phyloP scores from a whole-genome alignment of 202 grass and related monocot genomes.

The Cymbopogon flexuosus region DNA sequence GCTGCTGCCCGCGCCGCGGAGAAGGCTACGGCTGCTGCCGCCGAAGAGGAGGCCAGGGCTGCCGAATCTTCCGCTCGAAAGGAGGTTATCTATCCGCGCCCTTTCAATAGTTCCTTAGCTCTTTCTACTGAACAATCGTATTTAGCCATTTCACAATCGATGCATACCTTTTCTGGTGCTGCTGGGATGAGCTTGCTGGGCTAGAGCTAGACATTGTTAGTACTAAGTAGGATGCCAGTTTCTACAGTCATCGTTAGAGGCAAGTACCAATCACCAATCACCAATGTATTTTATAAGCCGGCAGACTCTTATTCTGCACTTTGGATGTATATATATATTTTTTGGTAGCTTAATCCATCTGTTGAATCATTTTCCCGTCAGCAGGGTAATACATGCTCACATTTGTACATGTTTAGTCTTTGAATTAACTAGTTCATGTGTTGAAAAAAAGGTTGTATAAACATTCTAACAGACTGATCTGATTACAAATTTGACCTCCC shows the following conservation, averaged over 20 bases:
- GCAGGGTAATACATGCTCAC: background rate
- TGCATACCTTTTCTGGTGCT: background rate
- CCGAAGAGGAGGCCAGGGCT: constrained; percentile 38
- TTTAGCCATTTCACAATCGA: background rate
- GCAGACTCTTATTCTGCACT: background rate
- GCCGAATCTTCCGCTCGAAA: constrained; percentile 32
- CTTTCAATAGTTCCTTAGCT: background rate
- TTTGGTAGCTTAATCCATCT: constrained; percentile 6
- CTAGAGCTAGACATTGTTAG: background rate
- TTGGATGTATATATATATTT: background rate
- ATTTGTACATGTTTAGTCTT: background rate
- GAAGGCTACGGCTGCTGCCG: constrained; percentile 39
- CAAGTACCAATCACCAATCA: background rate
- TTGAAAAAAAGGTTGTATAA: background rate
- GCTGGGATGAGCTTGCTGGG: background rate
- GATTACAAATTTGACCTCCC: background rate
- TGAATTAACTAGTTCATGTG: constrained; percentile 2
- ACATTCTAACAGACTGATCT: background rate
- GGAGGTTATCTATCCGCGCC: constrained; percentile 34
- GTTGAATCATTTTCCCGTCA: background rate
- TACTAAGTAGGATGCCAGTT: background rate
- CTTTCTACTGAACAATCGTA: background rate
- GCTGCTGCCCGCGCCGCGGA: constrained; percentile 44
- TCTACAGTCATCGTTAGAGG: background rate
- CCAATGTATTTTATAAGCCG: background rate